Base-by-base conservation (phyloP, 495 filamentous ascomycete species). In the Penicillium waksmanii region DNA sequence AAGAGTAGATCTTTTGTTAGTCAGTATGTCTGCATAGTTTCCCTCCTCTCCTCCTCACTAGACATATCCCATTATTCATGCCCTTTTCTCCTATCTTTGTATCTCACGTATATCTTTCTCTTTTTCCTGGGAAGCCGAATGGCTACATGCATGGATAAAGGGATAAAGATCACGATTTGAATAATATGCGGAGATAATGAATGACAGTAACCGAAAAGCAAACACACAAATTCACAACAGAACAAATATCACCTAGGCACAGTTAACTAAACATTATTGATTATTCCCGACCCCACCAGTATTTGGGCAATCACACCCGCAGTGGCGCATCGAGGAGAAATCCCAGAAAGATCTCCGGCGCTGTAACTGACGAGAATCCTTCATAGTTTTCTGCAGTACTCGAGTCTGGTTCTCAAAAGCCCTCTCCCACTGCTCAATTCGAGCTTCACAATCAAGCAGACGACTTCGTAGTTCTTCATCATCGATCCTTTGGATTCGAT, bases 361-460 rank as follows among this genome's bases (percentile, higher is more conserved):
- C 38, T 53, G 55, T 55, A 64, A n/a, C 42, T 68, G 53, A 18
- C 35, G 52, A 9, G 61, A 60, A 21, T 67, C 66, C 18, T 63
- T 59, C 19, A 71, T 55, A 3, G 50, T 61, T 48, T 68, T 69
- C 51, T 70, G 66, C 10, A 74, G 62, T 35, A 66, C 59, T 47
- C 62, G 47, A 1, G 59, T 58, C 18, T 64, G 67, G 25, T 53
- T 53, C 12, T 68, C 59, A 19, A 70, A 48, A 13, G 61, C 40
- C 12, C 64, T 63, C 57, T 73, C 72, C 18, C 70, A 66, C 11
- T 54, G 61, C 33, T 66, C 66, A 47, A 74, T 48, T 6, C 66
- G 54, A 21, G 68, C 64, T 51, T 77, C 73, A 19, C 71, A 71
- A 9, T 69, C 65, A 38, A 74, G 63, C 47, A 75, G 65, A 46